Evolutionary conservation across 2,329 filamentous ascomycete genomes (phyloP), one percentile per base, ranked within the genome.

Genomic region (Fusarium praegraminearum): DNA sequence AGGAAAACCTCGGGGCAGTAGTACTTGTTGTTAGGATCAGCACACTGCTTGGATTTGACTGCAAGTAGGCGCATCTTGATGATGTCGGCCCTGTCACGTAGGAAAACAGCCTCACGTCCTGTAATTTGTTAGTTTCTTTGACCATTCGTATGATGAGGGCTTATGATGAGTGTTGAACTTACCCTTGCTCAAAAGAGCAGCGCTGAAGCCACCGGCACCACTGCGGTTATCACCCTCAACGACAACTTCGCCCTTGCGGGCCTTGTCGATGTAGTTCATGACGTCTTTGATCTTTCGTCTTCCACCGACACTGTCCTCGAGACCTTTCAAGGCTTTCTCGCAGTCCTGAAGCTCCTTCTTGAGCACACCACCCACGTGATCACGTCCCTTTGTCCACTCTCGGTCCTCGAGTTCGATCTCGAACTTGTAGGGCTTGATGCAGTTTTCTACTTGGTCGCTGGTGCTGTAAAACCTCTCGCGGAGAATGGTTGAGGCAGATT

Each of bases 371-470:
- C 89, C 87, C 2, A 95, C 91, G 73, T 97, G 96, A 46, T 97
- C 94, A 53, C 95, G 86, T 1, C 94, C 94, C 65, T 92, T 89
- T 5, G 85, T 80, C 96, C 96, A 99, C 78, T 99, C 97, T 10
- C 89, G 85, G 40, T 94, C 92, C 76, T 97, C 93, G 45, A 99
- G 90, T 74, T 99, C 96, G 62, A 99, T 97, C 67, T 98, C 94
- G 73, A 95, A 98, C 78, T 99, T 99, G 84, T 95, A 99, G 0
- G 97, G 96, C 80, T 99, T 99, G 81, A 99, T 97, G 78, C 95
- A 99, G 77, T 98, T 98, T 80, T 99, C 96, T 1, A 99, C 93
- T 80, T 98, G 96, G 76, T 99, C 97, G 68, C 93, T 96, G 2
- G 97, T 99, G 80, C 95, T 96, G 81, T 98, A 98, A 69, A 97